These are phyloP conservation scores for Pelagophyceae sp. DNA, from an alignment of 352 stramenopile species.

Conservation along the genomic window DNA sequence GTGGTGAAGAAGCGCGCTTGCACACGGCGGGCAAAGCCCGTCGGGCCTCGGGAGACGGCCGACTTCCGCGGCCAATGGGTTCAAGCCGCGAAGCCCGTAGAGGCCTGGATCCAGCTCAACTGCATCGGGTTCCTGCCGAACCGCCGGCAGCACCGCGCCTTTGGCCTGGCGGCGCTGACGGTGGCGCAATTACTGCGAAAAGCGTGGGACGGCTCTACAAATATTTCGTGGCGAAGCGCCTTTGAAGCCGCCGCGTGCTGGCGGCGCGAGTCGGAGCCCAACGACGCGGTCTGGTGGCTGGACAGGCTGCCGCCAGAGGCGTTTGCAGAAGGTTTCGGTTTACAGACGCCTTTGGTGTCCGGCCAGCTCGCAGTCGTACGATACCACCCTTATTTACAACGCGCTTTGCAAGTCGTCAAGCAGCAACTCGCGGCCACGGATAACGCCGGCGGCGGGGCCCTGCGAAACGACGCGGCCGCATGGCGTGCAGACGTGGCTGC, in stretches of 20 bases:
- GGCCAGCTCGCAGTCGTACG: constrained; percentile 31
- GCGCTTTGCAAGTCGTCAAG: constrained; percentile 34
- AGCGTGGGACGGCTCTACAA: constrained; percentile 25
- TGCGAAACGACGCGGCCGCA: background rate
- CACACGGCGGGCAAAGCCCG: constrained; percentile 1
- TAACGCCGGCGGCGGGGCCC: constrained; percentile 10
- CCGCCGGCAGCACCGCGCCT: constrained; percentile 36
- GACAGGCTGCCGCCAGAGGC: constrained; percentile 32
- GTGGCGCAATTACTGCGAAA: constrained; percentile 30
- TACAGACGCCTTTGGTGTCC: constrained; percentile 40
- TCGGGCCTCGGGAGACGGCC: constrained; percentile 12
- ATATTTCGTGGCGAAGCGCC: constrained; percentile 32
- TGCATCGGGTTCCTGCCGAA: constrained; percentile 36
- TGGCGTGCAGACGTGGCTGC: constrained; percentile 12
- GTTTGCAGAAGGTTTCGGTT: constrained; percentile 39
- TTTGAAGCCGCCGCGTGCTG: constrained; percentile 38
- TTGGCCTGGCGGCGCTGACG: constrained; percentile 36
- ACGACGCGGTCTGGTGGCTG: constrained; percentile 43
- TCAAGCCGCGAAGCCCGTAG: constrained; percentile 20
- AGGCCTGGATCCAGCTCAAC: constrained; percentile 32
- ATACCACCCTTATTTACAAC: constrained; percentile 36
- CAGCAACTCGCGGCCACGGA: constrained; percentile 2
- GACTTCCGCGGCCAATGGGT: constrained; percentile 27
- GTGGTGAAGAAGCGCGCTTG: background rate
- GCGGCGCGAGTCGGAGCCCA: constrained; percentile 40